A percentile compares a stretch with the other conserved stretches of the same genome.
Evolutionary conservation across 148 eudicot genomes (phyloP).

Genomic region (Rhododendron williamsianum): DNA sequence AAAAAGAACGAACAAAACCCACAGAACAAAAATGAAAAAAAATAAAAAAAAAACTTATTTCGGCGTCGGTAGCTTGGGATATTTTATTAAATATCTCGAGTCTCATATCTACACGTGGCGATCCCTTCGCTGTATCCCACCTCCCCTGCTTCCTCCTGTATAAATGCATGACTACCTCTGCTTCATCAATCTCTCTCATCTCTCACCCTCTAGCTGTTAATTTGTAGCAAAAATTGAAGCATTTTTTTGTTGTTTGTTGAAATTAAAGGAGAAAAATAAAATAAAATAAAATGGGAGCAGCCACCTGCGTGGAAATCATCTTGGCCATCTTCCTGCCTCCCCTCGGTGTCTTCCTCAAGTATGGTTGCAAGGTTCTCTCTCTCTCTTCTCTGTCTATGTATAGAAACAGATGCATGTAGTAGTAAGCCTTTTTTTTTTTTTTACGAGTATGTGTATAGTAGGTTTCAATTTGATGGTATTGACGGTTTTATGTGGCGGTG

Average conservation of each 20-base stretch:
- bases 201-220: background rate
- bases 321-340: conserved; percentile 58
- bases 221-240: background rate
- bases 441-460: background rate
- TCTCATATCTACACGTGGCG: conserved; percentile 4
- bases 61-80: too few relatives aligned
- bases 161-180: conserved; percentile 3
- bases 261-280: background rate
- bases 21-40: too few relatives aligned
- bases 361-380: conserved; percentile 30
- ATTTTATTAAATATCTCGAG: background rate
- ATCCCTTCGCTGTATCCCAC: background rate
- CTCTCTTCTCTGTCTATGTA: background rate
- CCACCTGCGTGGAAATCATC: conserved; percentile 37
- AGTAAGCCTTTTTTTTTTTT: too few relatives aligned
- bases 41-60: too few relatives aligned
- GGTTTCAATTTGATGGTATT: background rate
- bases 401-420: too few relatives aligned
- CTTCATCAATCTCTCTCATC: background rate
- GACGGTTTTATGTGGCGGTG: background rate
- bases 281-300: conserved; percentile 12
- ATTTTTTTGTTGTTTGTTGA: background rate
- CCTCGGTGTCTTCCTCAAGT: conserved; percentile 52
- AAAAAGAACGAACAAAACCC: too few relatives aligned
- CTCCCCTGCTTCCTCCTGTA: background rate